Evolutionary conservation across 495 filamentous ascomycete species (phyloP).

Genomic region (Annulohypoxylon moriforme): DNA sequence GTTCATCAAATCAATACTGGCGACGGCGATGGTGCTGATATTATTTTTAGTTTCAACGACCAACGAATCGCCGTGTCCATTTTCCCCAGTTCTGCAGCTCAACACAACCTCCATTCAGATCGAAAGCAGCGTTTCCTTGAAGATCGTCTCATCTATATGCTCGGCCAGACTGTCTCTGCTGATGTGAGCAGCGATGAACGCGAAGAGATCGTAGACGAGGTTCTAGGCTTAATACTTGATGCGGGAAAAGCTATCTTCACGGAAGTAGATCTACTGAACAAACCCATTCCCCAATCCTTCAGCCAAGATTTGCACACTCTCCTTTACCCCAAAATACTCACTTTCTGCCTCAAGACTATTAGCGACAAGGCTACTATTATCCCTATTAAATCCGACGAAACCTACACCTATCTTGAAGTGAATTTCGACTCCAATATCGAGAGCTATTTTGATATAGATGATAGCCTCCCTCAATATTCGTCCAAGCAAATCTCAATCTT

Average conservation of each 20-base stretch:
- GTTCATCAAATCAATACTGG: background rate
- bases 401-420: background rate
- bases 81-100: background rate
- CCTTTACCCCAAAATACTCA: background rate
- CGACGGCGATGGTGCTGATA: background rate
- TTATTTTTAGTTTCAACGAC: background rate
- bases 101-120: background rate
- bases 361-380: background rate
- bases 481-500: background rate
- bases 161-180: background rate
- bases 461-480: background rate
- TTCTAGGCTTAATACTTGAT: background rate
- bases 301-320: background rate
- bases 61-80: background rate
- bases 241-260: background rate
- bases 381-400: background rate
- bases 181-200: background rate
- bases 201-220: background rate
- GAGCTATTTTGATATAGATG: background rate
- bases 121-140: background rate
- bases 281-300: background rate
- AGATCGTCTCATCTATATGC: background rate
- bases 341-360: background rate
- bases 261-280: background rate
- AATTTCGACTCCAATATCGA: background rate